Evolutionary conservation across 768 basidiomycete genomes (phyloP).

Genomic region (Arthromyces matolae): DNA sequence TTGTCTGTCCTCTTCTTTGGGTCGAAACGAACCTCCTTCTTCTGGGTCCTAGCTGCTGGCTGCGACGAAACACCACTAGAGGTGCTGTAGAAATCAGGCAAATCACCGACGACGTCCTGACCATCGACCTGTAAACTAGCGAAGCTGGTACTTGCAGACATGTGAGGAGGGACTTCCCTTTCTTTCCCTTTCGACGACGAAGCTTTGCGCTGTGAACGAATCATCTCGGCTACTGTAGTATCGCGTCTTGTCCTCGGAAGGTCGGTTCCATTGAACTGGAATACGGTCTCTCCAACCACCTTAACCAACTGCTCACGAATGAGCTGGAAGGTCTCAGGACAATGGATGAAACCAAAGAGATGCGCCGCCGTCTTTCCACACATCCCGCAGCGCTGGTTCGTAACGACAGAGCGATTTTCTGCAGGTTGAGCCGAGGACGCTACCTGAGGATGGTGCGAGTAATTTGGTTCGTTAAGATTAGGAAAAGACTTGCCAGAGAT

Average conservation of each 20-base stretch:
- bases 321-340: constrained; percentile 7
- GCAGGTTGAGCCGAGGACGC: no score
- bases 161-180: constrained; percentile 6
- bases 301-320: constrained; percentile 2
- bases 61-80: background rate
- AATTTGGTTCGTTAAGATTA: background rate
- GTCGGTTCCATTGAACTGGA: constrained; percentile 2
- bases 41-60: constrained; percentile 1
- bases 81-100: background rate
- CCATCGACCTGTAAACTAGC: constrained; percentile 4
- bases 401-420: no score
- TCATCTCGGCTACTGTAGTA: background rate
- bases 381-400: no score
- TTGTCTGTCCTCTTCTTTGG: background rate
- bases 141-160: constrained; percentile 3
- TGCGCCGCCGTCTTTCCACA: constrained; percentile 7
- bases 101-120: background rate
- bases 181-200: constrained; percentile 7
- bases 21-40: background rate
- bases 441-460: no score
- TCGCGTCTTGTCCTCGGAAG: constrained; percentile 2
- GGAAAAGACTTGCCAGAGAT: background rate
- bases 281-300: background rate
- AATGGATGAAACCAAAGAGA: constrained; percentile 4
- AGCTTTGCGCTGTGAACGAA: background rate